Evolutionary conservation across 257 asterid genomes (phyloP).

Genomic region (Echites panduratus): DNA sequence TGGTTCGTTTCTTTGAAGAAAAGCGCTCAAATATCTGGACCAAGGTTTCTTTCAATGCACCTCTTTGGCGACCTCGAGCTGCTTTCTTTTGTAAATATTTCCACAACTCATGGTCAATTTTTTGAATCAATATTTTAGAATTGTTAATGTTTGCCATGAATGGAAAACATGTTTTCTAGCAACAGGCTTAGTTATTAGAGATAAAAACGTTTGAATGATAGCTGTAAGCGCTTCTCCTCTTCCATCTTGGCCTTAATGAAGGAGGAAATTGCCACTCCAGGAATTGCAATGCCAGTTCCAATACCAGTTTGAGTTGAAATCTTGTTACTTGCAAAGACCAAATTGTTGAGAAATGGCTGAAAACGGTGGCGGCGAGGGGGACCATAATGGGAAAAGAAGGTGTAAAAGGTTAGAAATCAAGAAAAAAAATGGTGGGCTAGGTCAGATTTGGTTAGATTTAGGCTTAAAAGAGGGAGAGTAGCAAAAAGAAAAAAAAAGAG

Average conservation of each 20-base stretch:
- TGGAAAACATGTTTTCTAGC: neutral
- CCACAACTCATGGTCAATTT: neutral
- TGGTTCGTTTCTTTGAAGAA: conserved; percentile 14
- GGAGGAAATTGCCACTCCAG: conserved; percentile 95
- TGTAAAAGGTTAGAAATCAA: too few relatives aligned
- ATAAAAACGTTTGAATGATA: neutral
- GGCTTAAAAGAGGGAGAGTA: too few relatives aligned
- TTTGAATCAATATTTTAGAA: neutral
- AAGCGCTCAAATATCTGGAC: conserved; percentile 29
- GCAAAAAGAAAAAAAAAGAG: too few relatives aligned
- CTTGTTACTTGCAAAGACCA: conserved; percentile 63
- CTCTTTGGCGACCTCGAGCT: conserved; percentile 40
- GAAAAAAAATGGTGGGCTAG: too few relatives aligned
- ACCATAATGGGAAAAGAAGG: too few relatives aligned
- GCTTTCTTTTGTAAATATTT: conserved; percentile 33
- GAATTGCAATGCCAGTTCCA: conserved; percentile 86
- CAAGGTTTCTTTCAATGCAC: conserved; percentile 14
- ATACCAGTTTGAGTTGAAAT: conserved; percentile 92
- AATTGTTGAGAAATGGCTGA: too few relatives aligned
- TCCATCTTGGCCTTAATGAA: conserved; percentile 91
- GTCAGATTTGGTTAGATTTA: too few relatives aligned
- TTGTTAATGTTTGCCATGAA: neutral
- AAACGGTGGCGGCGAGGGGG: too few relatives aligned
- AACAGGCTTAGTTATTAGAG: neutral
- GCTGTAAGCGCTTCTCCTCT: conserved; percentile 93